Evolutionary conservation across 805 yeast genomes (phyloP).

Genomic region (Yamadazyma kitorensis): DNA sequence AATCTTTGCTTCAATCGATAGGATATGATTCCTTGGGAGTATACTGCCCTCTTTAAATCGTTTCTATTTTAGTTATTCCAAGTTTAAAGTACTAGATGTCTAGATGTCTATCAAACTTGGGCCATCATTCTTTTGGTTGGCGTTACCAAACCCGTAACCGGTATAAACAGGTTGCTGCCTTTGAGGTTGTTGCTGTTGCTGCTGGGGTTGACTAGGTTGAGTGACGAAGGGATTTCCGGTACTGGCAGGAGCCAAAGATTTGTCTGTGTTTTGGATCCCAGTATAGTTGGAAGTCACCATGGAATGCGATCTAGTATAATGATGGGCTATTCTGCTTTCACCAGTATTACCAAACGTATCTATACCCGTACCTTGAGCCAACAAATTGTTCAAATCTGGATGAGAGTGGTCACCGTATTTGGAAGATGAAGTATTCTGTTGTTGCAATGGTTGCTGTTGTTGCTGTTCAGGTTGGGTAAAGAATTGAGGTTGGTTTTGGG

Average conservation of each 20-base stretch:
- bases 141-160: slow-evolving; percentile 94
- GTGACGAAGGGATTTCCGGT: slow-evolving; percentile 61
- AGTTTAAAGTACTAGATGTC: too few relatives aligned
- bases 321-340: slow-evolving; percentile 82
- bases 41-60: too few relatives aligned
- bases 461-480: slow-evolving; percentile 24
- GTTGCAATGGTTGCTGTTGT: slow-evolving; percentile 29
- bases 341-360: slow-evolving; percentile 94
- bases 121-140: slow-evolving; percentile 41
- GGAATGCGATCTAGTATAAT: slow-evolving; percentile 77
- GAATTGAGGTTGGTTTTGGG: slow-evolving; percentile 29
- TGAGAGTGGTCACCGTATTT: slow-evolving; percentile 46
- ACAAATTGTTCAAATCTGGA: slow-evolving; percentile 65
- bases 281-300: slow-evolving; percentile 89
- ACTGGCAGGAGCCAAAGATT: slow-evolving; percentile 32
- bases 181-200: slow-evolving; percentile 17
- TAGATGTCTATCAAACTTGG: slow-evolving; percentile 48
- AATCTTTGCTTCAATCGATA: too few relatives aligned
- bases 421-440: slow-evolving; percentile 31
- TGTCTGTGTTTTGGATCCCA: slow-evolving; percentile 51
- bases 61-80: too few relatives aligned
- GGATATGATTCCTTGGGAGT: too few relatives aligned
- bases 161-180: slow-evolving; percentile 57
- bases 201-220: slow-evolving; percentile 34
- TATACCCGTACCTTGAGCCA: slow-evolving; percentile 85